Percentiles rank a stretch among this genome's conserved stretches.
Evolutionary conservation across 1,139 yeast species (phyloP).

Genomic region (Candida glucosophila): DNA sequence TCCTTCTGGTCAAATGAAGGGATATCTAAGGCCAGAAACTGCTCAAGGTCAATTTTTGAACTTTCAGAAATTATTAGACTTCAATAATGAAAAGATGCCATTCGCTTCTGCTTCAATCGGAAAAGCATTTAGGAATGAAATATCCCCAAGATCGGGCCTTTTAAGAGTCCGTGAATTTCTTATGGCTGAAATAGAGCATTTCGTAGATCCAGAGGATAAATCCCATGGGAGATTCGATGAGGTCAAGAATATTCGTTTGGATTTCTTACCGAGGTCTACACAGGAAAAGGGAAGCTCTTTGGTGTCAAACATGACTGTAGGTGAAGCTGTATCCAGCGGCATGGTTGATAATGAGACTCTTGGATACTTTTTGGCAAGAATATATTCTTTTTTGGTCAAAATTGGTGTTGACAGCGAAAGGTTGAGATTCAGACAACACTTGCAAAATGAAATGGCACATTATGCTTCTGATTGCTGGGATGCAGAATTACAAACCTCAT

Average conservation of each 20-base stretch:
- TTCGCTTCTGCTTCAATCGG: conserved; percentile 99
- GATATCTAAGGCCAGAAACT: conserved; percentile 96
- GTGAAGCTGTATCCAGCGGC: conserved; percentile 81
- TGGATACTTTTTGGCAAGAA: conserved; percentile 94
- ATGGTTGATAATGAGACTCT: conserved; percentile 95
- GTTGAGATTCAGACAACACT: conserved; percentile 96
- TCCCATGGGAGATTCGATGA: conserved; percentile 72
- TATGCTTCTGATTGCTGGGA: conserved; percentile 99
- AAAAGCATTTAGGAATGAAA: conserved; percentile 97
- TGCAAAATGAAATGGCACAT: conserved; percentile 99
- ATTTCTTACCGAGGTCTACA: conserved; percentile 74
- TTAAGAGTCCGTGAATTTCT: conserved; percentile 96
- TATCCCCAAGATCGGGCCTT: conserved; percentile 96
- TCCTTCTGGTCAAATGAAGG: conserved; percentile 93
- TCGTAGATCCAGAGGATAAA: conserved; percentile 87
- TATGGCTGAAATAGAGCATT: conserved; percentile 99
- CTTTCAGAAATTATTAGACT: conserved; percentile 86
- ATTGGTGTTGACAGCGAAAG: conserved; percentile 84
- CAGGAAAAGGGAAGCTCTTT: conserved; percentile 81
- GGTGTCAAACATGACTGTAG: conserved; percentile 58
- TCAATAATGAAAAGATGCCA: conserved; percentile 95
- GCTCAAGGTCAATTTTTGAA: conserved; percentile 99
- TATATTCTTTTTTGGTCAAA: conserved; percentile 71
- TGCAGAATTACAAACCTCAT: conserved; percentile 91
- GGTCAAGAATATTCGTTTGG: conserved; percentile 63